Percentiles rank a stretch among this genome's conserved stretches.
Evolutionary conservation across 2,329 filamentous ascomycete genomes (phyloP).

Genomic region (Claviceps fusiformis): DNA sequence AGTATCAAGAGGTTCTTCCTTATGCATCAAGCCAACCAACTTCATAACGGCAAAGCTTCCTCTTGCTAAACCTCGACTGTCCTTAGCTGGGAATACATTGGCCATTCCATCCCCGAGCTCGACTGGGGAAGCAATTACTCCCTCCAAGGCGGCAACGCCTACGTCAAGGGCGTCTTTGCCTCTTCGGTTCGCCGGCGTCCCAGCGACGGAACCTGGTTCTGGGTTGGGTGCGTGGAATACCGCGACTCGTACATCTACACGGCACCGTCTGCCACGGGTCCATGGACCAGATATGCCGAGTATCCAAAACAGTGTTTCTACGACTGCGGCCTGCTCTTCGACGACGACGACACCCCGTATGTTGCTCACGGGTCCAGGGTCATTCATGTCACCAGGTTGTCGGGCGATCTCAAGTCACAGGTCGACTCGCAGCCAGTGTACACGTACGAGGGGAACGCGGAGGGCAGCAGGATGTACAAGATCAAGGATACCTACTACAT

Average conservation of each 20-base stretch:
- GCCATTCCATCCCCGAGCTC: neutral
- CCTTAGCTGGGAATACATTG: neutral
- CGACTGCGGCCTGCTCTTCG: neutral
- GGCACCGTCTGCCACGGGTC: neutral
- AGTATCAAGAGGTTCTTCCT: too few species aligned
- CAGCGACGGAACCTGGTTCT: neutral
- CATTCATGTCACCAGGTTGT: neutral
- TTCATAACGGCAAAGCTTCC: too few species aligned
- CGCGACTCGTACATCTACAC: neutral
- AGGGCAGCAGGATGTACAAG: neutral
- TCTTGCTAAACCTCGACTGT: neutral
- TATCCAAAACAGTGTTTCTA: neutral
- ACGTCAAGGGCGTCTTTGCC: neutral
- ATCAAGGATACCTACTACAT: constrained; percentile 1
- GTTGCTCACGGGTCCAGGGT: neutral
- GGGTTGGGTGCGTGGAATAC: neutral
- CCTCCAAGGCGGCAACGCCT: neutral
- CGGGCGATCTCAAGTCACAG: neutral
- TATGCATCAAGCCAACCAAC: too few species aligned
- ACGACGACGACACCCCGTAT: neutral
- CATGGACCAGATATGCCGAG: neutral
- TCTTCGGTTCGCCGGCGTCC: neutral
- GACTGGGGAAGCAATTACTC: neutral
- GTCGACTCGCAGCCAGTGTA: neutral
- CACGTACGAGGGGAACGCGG: neutral